Evolutionary conservation across 2,329 filamentous ascomycete genomes (phyloP).

Genomic region (Diplodia mutila): DNA sequence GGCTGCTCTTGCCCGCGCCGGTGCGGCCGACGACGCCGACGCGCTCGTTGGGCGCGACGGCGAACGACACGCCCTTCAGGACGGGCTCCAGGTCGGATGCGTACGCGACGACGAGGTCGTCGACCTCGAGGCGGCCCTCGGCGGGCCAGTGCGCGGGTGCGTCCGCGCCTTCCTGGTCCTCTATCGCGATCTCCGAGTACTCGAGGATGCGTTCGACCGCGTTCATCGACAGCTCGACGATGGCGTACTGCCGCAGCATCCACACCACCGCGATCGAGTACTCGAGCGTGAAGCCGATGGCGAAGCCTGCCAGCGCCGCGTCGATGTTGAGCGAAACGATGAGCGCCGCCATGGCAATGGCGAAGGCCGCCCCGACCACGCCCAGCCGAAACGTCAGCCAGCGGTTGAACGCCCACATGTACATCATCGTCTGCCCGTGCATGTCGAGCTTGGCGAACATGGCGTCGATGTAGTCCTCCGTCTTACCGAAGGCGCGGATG

Average conservation of each 20-base stretch:
- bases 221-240: constrained; percentile 75
- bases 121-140: constrained; percentile 72
- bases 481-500: constrained; percentile 75
- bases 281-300: constrained; percentile 72
- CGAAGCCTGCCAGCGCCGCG: constrained; percentile 74
- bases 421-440: constrained; percentile 67
- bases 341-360: constrained; percentile 65
- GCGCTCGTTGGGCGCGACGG: constrained; percentile 67
- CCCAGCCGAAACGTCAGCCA: constrained; percentile 78
- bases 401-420: constrained; percentile 73
- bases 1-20: constrained; percentile 75
- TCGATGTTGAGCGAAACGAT: constrained; percentile 67
- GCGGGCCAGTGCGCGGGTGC: constrained; percentile 76
- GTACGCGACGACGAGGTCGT: constrained; percentile 72
- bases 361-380: constrained; percentile 70
- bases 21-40: constrained; percentile 70
- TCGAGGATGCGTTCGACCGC: constrained; percentile 75
- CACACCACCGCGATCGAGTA: constrained; percentile 67
- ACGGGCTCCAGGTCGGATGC: constrained; percentile 72
- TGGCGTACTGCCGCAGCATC: constrained; percentile 69
- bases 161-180: constrained; percentile 56
- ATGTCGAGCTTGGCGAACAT: constrained; percentile 73
- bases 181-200: constrained; percentile 67
- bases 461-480: constrained; percentile 59
- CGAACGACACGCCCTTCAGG: constrained; percentile 70